A percentile compares a stretch with the other conserved stretches of the same genome.
phyloP scores from a whole-genome alignment of 345 rosid species.

The Linum usitatissimum region DNA sequence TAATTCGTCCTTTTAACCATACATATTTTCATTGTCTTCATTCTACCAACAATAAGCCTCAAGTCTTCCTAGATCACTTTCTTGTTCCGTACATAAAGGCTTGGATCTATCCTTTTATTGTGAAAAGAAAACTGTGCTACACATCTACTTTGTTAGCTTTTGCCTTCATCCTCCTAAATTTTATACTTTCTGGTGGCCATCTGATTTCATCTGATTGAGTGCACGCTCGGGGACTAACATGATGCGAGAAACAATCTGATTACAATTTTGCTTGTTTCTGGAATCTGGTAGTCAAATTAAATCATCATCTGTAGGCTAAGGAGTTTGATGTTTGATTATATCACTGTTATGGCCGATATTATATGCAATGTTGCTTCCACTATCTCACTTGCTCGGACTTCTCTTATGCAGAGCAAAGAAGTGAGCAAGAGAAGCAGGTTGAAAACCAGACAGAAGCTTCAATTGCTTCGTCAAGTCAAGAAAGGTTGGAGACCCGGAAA shows the following conservation, averaged over 20 bases:
- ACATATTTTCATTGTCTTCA: too few relatives aligned
- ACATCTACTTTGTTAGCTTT: neutral
- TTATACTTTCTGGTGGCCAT: too few relatives aligned
- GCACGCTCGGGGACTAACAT: neutral
- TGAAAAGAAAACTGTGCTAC: neutral
- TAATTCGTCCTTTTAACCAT: too few relatives aligned
- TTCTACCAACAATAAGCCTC: too few relatives aligned
- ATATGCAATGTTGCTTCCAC: neutral
- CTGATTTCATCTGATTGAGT: too few relatives aligned
- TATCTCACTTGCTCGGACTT: neutral
- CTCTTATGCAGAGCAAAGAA: constrained; percentile 37
- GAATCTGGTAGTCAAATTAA: neutral
- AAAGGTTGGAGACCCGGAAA: constrained; percentile 34
- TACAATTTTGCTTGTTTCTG: neutral
- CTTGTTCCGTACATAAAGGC: neutral
- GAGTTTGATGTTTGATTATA: neutral
- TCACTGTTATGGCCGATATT: neutral
- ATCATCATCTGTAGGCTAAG: neutral
- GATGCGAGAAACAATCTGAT: neutral
- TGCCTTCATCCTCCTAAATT: neutral
- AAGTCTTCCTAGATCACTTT: neutral
- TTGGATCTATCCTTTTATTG: neutral
- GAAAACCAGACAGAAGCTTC: constrained; percentile 40
- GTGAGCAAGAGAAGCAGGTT: constrained; percentile 35
- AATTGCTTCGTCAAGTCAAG: constrained; percentile 49